Percentiles rank a stretch among this genome's conserved stretches.
phyloP scores from a whole-genome alignment of 495 filamentous ascomycete genomes.

The Podospora comata region DNA sequence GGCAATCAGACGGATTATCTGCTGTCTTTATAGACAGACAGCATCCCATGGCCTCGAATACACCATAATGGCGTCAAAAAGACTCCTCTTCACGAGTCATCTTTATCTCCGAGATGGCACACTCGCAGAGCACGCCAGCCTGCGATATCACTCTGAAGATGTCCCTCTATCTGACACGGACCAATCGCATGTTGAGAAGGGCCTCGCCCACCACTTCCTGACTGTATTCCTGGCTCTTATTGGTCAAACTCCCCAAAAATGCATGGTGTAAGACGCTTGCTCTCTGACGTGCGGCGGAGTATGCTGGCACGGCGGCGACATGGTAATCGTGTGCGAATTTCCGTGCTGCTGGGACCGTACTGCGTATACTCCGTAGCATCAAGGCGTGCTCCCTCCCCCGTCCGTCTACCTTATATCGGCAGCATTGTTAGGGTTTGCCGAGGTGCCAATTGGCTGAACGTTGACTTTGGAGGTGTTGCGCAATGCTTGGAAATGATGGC shows the following conservation, averaged over 20 bases:
- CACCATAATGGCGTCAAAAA: not conserved
- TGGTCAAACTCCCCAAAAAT: not conserved
- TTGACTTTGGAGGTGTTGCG: slow-evolving; percentile 7
- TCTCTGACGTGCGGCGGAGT: slow-evolving; percentile 25
- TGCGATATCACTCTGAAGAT: slow-evolving; percentile 3
- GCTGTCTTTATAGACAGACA: not conserved
- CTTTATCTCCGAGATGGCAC: not conserved
- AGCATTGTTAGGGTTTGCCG: not conserved
- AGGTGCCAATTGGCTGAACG: not conserved
- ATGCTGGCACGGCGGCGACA: not conserved
- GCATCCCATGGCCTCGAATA: not conserved
- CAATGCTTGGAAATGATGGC: slow-evolving; percentile 13
- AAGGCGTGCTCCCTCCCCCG: slow-evolving; percentile 25
- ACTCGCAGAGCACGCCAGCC: not conserved
- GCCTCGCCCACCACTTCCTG: not conserved
- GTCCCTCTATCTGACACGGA: not conserved
- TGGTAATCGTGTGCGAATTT: not conserved
- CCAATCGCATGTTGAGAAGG: not conserved
- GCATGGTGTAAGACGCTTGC: slow-evolving; percentile 24
- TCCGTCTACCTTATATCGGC: slow-evolving; percentile 9
- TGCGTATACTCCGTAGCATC: too few relatives aligned
- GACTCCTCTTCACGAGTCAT: not conserved
- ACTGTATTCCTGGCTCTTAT: not conserved
- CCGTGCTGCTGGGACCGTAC: not conserved
- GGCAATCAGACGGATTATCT: not conserved